Evolutionary conservation across 768 basidiomycete genomes (phyloP), one percentile per base, ranked within the genome.

Genomic region (Suillus lakei): DNA sequence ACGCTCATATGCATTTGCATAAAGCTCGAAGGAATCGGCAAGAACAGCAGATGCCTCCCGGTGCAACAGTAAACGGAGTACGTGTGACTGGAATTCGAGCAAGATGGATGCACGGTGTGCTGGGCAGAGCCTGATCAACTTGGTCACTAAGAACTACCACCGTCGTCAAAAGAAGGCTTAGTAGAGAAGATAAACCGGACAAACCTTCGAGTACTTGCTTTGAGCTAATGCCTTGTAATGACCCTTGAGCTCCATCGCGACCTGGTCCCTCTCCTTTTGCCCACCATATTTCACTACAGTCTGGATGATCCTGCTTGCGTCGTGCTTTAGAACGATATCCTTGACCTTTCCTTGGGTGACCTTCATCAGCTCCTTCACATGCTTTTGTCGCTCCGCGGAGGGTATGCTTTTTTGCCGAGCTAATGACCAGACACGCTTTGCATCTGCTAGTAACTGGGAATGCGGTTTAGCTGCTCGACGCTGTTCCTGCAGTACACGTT

Each of bases 261-360:
- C 85, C 73, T 93, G 90, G 48, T 93, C 86, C 53, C 95, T 78
- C 76, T 96, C 91, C 58, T 74, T 79, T 72, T 84, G 90, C 23
- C 86, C 83, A 4, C 96, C 96, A 65, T 91, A 87, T 72, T 92
- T 96, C 56, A 97, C 91, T 15, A 92, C 81, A 0, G 88, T 91
- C 75, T 92, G 91, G 26, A 92, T 86, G 66, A 94, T 94, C 68
- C 90, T 86, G 71, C 93, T 95, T 9, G 94, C 95, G 76, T 97
- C 95, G 71, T 97, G 96, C 76, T 96, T 97, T 73, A 93, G 85
- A 2, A 92, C 90, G 43, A 97, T 88, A 38, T 96, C 95, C 66
- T 89, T 89, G 51, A 97, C 88, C 69, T 89, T 88, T 5, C 94
- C 95, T 26, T 91, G 86, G 26, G 95, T 88, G 53, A 90, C 83